A percentile compares a stretch with the other conserved stretches of the same genome.
Evolutionary conservation across 176 grass and related monocot species (phyloP).

Genomic region (Puya raimondii): DNA sequence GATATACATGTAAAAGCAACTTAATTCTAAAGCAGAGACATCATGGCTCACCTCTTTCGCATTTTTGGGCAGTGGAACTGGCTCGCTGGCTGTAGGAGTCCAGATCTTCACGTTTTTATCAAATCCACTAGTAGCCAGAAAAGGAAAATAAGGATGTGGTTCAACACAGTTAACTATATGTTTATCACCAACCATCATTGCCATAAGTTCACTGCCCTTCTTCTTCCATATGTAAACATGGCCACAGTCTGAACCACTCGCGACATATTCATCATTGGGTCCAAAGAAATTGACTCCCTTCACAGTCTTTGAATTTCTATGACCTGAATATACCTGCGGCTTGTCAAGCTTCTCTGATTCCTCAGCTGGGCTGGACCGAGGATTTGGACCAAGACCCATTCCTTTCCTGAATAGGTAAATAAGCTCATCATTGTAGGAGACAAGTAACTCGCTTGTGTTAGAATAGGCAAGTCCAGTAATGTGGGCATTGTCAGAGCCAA

Average conservation of each 20-base stretch:
- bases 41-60: slow-evolving; percentile 38
- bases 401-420: slow-evolving; percentile 63
- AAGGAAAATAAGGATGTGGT: slow-evolving; percentile 57
- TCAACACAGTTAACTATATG: slow-evolving; percentile 63
- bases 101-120: slow-evolving; percentile 60
- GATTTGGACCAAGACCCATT: slow-evolving; percentile 52
- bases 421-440: slow-evolving; percentile 77
- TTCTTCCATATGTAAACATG: slow-evolving; percentile 83
- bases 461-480: slow-evolving; percentile 76
- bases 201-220: slow-evolving; percentile 55
- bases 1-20: neutral
- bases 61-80: slow-evolving; percentile 35
- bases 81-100: slow-evolving; percentile 37
- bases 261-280: slow-evolving; percentile 66
- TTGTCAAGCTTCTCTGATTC: slow-evolving; percentile 26
- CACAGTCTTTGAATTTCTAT: slow-evolving; percentile 67
- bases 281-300: slow-evolving; percentile 89
- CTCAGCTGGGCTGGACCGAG: slow-evolving; percentile 21
- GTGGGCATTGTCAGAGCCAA: slow-evolving; percentile 34
- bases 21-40: neutral
- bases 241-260: slow-evolving; percentile 82
- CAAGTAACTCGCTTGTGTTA: slow-evolving; percentile 51
- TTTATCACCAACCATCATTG: slow-evolving; percentile 66
- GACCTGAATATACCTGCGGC: slow-evolving; percentile 54
- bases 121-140: slow-evolving; percentile 74